Base-by-base conservation (phyloP, 495 filamentous ascomycete genomes). In the Hypoxylon fragiforme region DNA sequence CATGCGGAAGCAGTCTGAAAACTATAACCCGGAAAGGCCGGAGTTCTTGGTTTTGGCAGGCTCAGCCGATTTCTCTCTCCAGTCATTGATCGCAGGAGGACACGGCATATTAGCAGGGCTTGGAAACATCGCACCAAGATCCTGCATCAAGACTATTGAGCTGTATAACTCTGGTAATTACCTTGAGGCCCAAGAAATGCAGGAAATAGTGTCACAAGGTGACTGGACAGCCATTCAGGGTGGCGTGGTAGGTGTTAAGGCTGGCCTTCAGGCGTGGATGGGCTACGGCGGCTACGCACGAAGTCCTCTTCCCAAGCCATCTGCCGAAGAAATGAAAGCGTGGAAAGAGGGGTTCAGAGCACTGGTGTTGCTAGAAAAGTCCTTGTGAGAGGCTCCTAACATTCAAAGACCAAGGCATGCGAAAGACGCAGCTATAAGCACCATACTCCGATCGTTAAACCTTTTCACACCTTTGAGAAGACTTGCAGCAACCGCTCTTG, bases 181-280 rank as follows among this genome's bases (percentile, higher is more conserved):
- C 24, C 76, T 79, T 3, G 86, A 91, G 71, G 87, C 88, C 0
- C 78, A 85, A 34, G 79, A 79, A 62, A 70, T 86, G 37, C 90
- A 95, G 70, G 79, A 83, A 58, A 66, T 82, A 16, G 74, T 95
- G 44, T 86, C 83, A 50, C 80, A 76, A 57, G 88, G 83, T 15
- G 89, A 92, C 62, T 92, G 89, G 89, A 79, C 89, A 19, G 79
- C 91, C 15, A 92, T 89, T 31, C 89, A 88, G 74, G 75, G 83
- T 11, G 87, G 87, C 32, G 89, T 92, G 50, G 83, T 89, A 1
- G 88, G 88, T 9, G 90, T 90, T 28, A 92, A 95, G 79, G 79
- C 81, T 24, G 88, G 86, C 7, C 84, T 95, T 52, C 83, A 89
- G 64, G 74, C 73, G 11, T 90, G 88, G 69, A 85, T 82, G 62